phyloP scores from a whole-genome alignment of 2,329 filamentous ascomycete species.

The Tolypocladium tundrense region DNA sequence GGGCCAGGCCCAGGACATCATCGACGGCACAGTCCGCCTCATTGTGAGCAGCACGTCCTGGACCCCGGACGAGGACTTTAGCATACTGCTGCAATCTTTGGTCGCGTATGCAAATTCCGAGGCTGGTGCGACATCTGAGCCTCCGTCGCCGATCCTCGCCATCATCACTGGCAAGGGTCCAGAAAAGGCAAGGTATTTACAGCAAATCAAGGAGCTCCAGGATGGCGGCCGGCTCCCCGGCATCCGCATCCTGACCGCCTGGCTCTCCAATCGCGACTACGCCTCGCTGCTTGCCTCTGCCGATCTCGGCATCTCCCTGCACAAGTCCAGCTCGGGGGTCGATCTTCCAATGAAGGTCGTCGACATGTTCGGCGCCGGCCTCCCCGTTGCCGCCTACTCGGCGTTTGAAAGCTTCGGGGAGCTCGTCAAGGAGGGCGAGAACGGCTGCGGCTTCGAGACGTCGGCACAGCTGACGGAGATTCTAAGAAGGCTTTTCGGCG shows the following conservation, averaged over 20 bases:
- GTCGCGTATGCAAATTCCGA: constrained; percentile 54
- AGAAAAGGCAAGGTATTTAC: constrained; percentile 65
- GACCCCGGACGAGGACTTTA: constrained; percentile 96
- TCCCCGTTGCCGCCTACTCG: constrained; percentile 82
- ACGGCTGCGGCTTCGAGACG: constrained; percentile 76
- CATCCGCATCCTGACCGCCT: constrained; percentile 68
- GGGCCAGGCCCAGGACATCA: constrained; percentile 46
- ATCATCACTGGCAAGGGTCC: constrained; percentile 95
- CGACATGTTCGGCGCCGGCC: constrained; percentile 92
- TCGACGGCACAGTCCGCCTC: constrained; percentile 50
- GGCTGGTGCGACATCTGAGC: constrained; percentile 27
- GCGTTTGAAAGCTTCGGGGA: constrained; percentile 83
- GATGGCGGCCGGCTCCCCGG: constrained; percentile 53
- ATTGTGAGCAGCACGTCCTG: constrained; percentile 92
- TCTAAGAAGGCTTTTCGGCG: constrained; percentile 53
- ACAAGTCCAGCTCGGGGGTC: constrained; percentile 88
- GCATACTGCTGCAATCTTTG: constrained; percentile 72
- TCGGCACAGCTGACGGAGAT: constrained; percentile 53
- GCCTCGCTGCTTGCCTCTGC: constrained; percentile 73
- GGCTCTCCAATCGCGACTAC: constrained; percentile 78
- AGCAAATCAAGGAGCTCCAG: constrained; percentile 52
- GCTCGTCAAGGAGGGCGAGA: constrained; percentile 76
- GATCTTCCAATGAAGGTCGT: constrained; percentile 99
- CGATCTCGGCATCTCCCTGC: constrained; percentile 82
- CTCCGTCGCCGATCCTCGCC: constrained; percentile 59